These are phyloP conservation scores for Saccharomycopsis sp. DNA, from an alignment of 805 yeast species.

Conservation along the genomic window DNA sequence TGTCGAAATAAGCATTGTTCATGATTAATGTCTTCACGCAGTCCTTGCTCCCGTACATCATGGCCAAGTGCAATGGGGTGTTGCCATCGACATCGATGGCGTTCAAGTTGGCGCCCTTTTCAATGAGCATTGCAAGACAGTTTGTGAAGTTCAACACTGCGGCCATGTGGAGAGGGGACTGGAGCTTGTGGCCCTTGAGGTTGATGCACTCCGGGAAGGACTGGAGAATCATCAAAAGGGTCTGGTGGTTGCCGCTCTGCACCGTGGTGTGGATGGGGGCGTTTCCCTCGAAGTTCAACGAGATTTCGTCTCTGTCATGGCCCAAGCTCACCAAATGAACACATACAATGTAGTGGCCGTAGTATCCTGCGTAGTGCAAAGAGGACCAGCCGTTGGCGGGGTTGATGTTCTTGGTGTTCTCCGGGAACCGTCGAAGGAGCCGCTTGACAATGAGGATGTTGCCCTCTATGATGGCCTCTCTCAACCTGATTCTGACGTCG, in stretches of 20 bases:
- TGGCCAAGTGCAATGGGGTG: constrained; percentile 78
- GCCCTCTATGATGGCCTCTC: constrained; percentile 57
- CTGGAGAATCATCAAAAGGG: constrained; percentile 63
- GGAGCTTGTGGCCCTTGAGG: constrained; percentile 36
- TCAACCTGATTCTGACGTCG: constrained; percentile 57
- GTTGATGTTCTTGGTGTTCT: constrained; percentile 58
- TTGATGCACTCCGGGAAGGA: constrained; percentile 44
- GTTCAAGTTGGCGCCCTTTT: constrained; percentile 71
- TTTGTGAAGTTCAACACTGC: constrained; percentile 50
- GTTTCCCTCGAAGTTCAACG: constrained; percentile 44
- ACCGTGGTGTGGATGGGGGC: constrained; percentile 70
- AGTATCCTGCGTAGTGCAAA: constrained; percentile 68
- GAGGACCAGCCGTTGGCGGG: constrained; percentile 74
- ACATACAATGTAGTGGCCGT: constrained; percentile 65
- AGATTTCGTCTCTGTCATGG: constrained; percentile 43
- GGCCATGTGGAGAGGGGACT: constrained; percentile 65
- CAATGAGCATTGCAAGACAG: constrained; percentile 54
- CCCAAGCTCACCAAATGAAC: constrained; percentile 47
- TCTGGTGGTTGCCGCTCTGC: constrained; percentile 54
- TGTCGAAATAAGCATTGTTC: constrained; percentile 39
- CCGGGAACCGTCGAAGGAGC: constrained; percentile 59
- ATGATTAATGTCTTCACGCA: constrained; percentile 46
- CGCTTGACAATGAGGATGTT: constrained; percentile 55
- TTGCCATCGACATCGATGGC: constrained; percentile 66
- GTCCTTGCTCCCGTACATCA: constrained; percentile 55